Percentiles rank a stretch among this genome's conserved stretches.
Conservation (phyloP, 2,329 filamentous ascomycete species). For the Stachybotrys elegans region DNA sequence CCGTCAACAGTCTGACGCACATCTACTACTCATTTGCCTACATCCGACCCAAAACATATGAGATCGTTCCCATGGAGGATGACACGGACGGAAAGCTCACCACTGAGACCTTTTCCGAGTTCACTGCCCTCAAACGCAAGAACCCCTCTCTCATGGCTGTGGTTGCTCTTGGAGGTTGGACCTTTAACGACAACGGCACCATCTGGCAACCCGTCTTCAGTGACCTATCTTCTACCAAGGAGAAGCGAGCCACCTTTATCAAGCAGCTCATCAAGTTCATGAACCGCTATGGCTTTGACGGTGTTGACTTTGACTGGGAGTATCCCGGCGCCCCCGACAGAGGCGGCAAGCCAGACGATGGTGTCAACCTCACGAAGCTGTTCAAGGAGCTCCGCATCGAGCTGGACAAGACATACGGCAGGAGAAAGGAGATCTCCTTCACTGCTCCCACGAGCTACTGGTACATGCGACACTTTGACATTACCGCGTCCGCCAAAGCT, state of each 20-base stretch:
- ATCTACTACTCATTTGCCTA: constrained; percentile 26
- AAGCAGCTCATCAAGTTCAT: background rate
- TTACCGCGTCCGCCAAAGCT: background rate
- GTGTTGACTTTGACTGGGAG: background rate
- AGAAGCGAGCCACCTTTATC: background rate
- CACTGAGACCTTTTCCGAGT: constrained; percentile 13
- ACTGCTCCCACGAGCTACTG: constrained; percentile 10
- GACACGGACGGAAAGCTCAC: too few species aligned
- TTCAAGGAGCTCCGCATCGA: background rate
- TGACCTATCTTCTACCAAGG: background rate
- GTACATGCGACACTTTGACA: constrained; percentile 16
- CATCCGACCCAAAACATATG: constrained; percentile 22
- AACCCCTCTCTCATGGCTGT: constrained; percentile 21
- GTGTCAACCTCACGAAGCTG: background rate
- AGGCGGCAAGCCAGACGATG: background rate
- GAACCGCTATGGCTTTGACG: background rate
- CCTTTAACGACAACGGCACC: constrained; percentile 18
- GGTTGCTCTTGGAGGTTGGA: constrained; percentile 36
- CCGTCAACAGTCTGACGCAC: constrained; percentile 16
- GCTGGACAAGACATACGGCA: background rate
- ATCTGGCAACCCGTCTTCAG: background rate
- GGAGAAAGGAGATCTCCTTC: background rate
- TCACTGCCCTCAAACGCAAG: constrained; percentile 23
- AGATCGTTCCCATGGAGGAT: constrained; percentile 22
- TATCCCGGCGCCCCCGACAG: background rate